phyloP scores from a whole-genome alignment of 164 flowering plant species.

The Buxus sempervirens region DNA sequence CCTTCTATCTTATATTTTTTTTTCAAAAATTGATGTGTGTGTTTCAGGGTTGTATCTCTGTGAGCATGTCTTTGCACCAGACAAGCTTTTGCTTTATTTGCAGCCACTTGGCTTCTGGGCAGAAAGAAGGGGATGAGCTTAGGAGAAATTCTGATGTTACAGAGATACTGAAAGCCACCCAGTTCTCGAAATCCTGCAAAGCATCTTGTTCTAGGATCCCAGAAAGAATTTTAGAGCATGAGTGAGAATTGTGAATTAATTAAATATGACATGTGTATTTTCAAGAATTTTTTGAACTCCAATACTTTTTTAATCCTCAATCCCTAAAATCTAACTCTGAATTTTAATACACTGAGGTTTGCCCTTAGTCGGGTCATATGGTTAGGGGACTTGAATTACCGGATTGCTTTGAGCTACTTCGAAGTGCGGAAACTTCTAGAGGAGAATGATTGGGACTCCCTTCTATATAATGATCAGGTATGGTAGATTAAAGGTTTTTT shows the following conservation, averaged over 20 bases:
- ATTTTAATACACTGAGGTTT: too few relatives aligned
- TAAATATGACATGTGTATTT: too few relatives aligned
- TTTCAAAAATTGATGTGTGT: background rate
- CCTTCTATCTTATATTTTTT: background rate
- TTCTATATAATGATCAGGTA: conserved; percentile 87
- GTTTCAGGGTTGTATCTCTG: conserved; percentile 79
- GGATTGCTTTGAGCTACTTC: conserved; percentile 64
- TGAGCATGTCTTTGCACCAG: conserved; percentile 62
- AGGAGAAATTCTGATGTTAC: conserved; percentile 69
- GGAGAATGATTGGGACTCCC: conserved; percentile 64
- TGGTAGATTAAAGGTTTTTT: background rate
- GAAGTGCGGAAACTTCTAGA: conserved; percentile 59
- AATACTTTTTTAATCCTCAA: too few relatives aligned
- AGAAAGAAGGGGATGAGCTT: conserved; percentile 84
- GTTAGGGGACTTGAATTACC: conserved; percentile 88
- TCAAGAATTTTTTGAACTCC: too few relatives aligned
- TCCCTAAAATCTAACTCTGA: too few relatives aligned
- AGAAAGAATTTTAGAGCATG: conserved; percentile 68
- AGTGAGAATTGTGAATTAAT: conserved; percentile 43
- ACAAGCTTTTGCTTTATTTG: conserved; percentile 85
- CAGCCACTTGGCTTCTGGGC: conserved; percentile 90
- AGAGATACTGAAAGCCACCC: conserved; percentile 70
- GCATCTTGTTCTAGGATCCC: conserved; percentile 41
- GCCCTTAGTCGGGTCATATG: conserved; percentile 69
- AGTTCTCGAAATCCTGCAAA: conserved; percentile 59